These are phyloP conservation scores for Collybia nuda DNA, from an alignment of 768 basidiomycete species.

Conservation along the genomic window DNA sequence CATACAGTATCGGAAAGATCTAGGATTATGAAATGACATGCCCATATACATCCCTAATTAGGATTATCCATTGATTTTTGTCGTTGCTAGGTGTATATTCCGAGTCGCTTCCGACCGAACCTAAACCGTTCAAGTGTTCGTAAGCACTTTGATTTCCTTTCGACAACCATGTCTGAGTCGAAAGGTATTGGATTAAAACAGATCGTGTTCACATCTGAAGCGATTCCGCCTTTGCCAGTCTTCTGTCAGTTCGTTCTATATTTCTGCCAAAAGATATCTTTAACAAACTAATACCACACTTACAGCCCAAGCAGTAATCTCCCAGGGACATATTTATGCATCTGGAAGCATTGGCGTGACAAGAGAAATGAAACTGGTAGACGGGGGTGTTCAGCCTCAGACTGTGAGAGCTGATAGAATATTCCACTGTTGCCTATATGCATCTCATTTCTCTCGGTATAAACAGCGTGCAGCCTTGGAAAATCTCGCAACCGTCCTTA, in stretches of 20 bases:
- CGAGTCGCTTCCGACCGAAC: too few species aligned
- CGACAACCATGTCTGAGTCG: too few species aligned
- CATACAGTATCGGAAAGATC: slow-evolving; percentile 64
- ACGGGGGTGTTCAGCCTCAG: slow-evolving; percentile 34
- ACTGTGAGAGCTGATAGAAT: slow-evolving; percentile 22
- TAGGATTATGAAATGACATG: slow-evolving; percentile 37
- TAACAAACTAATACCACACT: background rate
- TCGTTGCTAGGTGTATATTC: too few species aligned
- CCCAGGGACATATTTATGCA: slow-evolving; percentile 31
- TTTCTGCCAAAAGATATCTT: background rate
- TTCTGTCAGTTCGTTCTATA: slow-evolving; percentile 27
- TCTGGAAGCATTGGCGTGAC: slow-evolving; percentile 39
- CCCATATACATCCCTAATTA: too few species aligned
- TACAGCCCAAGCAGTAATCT: slow-evolving; percentile 38
- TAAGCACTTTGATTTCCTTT: too few species aligned
- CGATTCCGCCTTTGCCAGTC: slow-evolving; percentile 31
- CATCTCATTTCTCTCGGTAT: background rate
- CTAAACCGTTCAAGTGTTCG: too few species aligned
- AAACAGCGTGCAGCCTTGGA: slow-evolving; percentile 33
- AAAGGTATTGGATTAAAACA: slow-evolving; percentile 11
- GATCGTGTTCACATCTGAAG: slow-evolving; percentile 28
- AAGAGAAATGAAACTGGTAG: slow-evolving; percentile 16
- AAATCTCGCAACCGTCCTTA: slow-evolving; percentile 38
- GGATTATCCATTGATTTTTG: too few species aligned
- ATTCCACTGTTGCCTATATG: background rate